phyloP scores from a whole-genome alignment of 805 yeast species.

The Peterozyma toletana region DNA sequence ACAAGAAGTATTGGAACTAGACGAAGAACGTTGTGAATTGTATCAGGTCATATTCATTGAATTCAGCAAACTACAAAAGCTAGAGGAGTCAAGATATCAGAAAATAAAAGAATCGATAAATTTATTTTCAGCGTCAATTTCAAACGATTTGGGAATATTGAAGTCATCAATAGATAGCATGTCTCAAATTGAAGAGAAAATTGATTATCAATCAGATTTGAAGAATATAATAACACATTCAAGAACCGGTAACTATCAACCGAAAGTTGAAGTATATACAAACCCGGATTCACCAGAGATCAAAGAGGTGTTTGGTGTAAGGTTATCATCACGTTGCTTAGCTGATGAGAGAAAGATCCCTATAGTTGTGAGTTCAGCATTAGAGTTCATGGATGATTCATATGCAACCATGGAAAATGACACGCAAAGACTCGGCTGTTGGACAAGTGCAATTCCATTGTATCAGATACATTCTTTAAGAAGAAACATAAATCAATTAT shows the following conservation, averaged over 20 bases:
- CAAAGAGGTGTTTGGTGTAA: conserved; percentile 76
- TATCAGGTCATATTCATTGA: conserved; percentile 73
- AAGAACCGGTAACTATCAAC: conserved; percentile 68
- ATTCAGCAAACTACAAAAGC: conserved; percentile 69
- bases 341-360: conserved; percentile 73
- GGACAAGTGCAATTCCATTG: conserved; percentile 64
- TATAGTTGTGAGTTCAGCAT: conserved; percentile 49
- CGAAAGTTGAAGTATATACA: conserved; percentile 67
- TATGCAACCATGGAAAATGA: conserved; percentile 70
- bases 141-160: conserved; percentile 51
- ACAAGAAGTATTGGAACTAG: conserved; percentile 49
- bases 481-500: conserved; percentile 35
- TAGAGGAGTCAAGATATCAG: conserved; percentile 70
- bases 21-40: conserved; percentile 59
- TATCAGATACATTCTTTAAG: conserved; percentile 56
- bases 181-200: conserved; percentile 59
- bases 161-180: conserved; percentile 56
- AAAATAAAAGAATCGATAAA: conserved; percentile 71
- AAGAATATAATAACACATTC: conserved; percentile 59
- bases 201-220: conserved; percentile 64
- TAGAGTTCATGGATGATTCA: conserved; percentile 58
- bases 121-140: conserved; percentile 63
- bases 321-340: conserved; percentile 61
- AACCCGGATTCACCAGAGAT: conserved; percentile 66
- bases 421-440: conserved; percentile 54